Evolutionary conservation across 148 eudicot genomes (phyloP), one percentile per base, ranked within the genome.

Genomic region (Chenopodium berlandieri): DNA sequence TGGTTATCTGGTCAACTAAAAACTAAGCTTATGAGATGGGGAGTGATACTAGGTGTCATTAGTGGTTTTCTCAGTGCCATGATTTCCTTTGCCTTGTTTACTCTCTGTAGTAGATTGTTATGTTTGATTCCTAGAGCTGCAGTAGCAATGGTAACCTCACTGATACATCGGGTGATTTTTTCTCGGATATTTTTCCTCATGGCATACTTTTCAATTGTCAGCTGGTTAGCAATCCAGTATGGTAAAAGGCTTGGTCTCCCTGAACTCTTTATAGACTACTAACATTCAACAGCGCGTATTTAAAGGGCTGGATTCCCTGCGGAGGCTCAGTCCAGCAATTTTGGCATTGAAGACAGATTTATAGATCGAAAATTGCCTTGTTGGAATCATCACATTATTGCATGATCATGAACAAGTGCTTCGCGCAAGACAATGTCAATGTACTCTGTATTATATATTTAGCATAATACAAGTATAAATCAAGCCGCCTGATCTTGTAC

Each of bases 141-240:
- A 69, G 80, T 83, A 68, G 71, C 73, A 27, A 71, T 82, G 75
- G 44, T 78, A 77, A 67, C 77, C 60, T 76, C 83, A 75, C 82
- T 82, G 17, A 50, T 76, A 75, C 90, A 81, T 75, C 82, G 84
- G 25, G 16, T 87, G 84, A 78, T 87, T 76, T 66, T 94, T 27
- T 89, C 84, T 75, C 87, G 91, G 66, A 80, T 81, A 64, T 90
- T 92, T 85, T 88, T 92, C 71, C 84, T 96, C 23, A 75, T 90
- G 56, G 90, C 92, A 44, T 96, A 96, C 88, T 92, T 96, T 77
- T 91, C 93, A 23, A 81, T 96, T 78, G 87, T 86, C 82, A 88
- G 97, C 78, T 94, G 95, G 97, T 76, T 96, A 81, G 86, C 90
- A 22, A 80, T 91, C 81, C 91, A 92, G 78, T 91, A 94, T 82